phyloP scores from a whole-genome alignment of 1,284 basidiomycete species.

The Dichomitus squalens region DNA sequence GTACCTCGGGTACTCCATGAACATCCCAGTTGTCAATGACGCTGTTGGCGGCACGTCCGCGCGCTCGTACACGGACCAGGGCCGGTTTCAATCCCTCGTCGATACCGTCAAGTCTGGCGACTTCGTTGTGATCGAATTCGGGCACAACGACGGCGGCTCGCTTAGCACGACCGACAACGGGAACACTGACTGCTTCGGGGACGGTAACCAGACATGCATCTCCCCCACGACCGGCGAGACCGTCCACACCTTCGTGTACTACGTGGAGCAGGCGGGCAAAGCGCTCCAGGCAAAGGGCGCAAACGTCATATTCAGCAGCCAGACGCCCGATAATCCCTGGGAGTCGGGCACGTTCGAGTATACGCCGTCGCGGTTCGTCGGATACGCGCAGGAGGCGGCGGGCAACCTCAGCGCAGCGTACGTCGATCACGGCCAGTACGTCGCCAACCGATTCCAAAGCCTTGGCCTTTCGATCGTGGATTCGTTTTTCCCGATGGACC shows the following conservation, averaged over 20 bases:
- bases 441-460: constrained; percentile 43
- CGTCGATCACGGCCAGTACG: constrained; percentile 49
- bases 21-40: constrained; percentile 45
- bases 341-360: constrained; percentile 35
- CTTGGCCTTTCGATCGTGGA: constrained; percentile 44
- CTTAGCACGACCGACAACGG: constrained; percentile 24
- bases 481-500: constrained; percentile 48
- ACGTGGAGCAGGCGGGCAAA: constrained; percentile 44
- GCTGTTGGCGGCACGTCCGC: constrained; percentile 50
- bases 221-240: constrained; percentile 15
- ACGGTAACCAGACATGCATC: constrained; percentile 9
- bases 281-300: constrained; percentile 48
- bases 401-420: constrained; percentile 42
- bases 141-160: constrained; percentile 45
- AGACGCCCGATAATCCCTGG: constrained; percentile 52
- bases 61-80: constrained; percentile 37
- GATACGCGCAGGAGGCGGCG: constrained; percentile 45
- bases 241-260: constrained; percentile 25
- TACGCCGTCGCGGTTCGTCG: constrained; percentile 45
- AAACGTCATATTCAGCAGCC: constrained; percentile 47
- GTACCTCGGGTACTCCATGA: constrained; percentile 43
- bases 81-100: constrained; percentile 15
- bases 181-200: constrained; percentile 23
- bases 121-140: constrained; percentile 48
- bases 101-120: constrained; percentile 31